phyloP scores from a whole-genome alignment of 352 stramenopile species.

The Phytophthora lateralis region DNA sequence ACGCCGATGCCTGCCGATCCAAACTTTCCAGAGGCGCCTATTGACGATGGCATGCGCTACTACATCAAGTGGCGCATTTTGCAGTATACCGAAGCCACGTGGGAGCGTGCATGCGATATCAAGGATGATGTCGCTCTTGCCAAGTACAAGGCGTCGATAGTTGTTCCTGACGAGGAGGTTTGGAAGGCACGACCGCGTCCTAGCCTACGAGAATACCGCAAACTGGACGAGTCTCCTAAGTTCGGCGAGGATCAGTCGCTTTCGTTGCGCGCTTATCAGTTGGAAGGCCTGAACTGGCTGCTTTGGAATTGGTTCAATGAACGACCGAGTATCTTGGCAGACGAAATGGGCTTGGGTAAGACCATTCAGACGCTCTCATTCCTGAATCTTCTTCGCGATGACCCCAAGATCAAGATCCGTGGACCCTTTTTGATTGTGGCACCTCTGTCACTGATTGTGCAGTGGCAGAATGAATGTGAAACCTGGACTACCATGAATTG shows the following conservation, averaged over 20 bases:
- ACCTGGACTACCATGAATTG: slow-evolving; percentile 99
- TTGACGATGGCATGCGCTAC: slow-evolving; percentile 88
- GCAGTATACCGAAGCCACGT: slow-evolving; percentile 87
- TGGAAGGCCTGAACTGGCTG: slow-evolving; percentile 91
- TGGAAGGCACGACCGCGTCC: slow-evolving; percentile 69
- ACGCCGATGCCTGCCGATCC: slow-evolving; percentile 51
- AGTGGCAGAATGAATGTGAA: slow-evolving; percentile 99
- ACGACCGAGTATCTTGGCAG: slow-evolving; percentile 85
- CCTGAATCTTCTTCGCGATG: slow-evolving; percentile 92
- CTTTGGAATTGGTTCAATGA: slow-evolving; percentile 92
- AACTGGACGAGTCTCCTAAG: slow-evolving; percentile 75
- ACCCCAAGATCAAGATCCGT: slow-evolving; percentile 89
- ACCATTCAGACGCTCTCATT: slow-evolving; percentile 94
- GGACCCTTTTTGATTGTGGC: slow-evolving; percentile 98
- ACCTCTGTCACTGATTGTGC: slow-evolving; percentile 97
- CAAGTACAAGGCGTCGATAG: slow-evolving; percentile 64
- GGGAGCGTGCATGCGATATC: slow-evolving; percentile 87
- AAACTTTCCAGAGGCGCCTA: slow-evolving; percentile 60
- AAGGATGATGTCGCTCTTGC: slow-evolving; percentile 85
- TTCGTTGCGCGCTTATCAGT: slow-evolving; percentile 78
- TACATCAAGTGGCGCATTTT: slow-evolving; percentile 90
- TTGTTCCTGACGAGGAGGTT: slow-evolving; percentile 63
- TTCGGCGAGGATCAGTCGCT: slow-evolving; percentile 83
- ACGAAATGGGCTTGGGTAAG: slow-evolving; percentile 94
- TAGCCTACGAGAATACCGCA: slow-evolving; percentile 83